phyloP scores from a whole-genome alignment of 73 alveolate genomes.

The Uronychia binucleata region DNA sequence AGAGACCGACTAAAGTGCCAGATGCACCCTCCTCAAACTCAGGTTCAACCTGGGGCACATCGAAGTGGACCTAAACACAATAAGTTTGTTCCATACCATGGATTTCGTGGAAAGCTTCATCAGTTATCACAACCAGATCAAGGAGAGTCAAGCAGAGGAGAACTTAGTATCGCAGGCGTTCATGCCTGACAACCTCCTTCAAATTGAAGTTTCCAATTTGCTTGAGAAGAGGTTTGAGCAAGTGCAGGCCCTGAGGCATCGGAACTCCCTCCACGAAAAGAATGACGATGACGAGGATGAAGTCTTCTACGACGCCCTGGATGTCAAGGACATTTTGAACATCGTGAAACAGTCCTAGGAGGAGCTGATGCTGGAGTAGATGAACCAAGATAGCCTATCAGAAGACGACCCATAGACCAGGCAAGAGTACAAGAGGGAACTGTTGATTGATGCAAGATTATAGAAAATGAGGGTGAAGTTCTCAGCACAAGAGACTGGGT shows the following conservation, averaged over 20 bases:
- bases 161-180: not conserved
- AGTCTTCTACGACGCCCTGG: conserved; percentile 44
- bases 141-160: not conserved
- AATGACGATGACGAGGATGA: conserved; percentile 35
- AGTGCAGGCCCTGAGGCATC: not conserved
- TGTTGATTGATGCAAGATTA: not conserved
- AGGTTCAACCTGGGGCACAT: not conserved
- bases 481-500: not conserved
- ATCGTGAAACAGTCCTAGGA: conserved; percentile 5
- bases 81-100: not conserved
- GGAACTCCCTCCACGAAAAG: not conserved
- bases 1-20: not conserved
- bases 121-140: not conserved
- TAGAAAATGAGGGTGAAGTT: not conserved
- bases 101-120: not conserved
- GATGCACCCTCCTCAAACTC: not conserved
- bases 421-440: not conserved
- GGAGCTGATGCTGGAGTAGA: not conserved
- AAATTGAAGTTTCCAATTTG: not conserved
- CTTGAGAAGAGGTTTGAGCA: not conserved
- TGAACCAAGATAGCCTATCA: too few species aligned
- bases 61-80: not conserved
- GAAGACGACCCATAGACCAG: not conserved
- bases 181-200: not conserved
- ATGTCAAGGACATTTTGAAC: conserved; percentile 28